phyloP scores from a whole-genome alignment of 805 yeast species.

The Saturnispora dispora region DNA sequence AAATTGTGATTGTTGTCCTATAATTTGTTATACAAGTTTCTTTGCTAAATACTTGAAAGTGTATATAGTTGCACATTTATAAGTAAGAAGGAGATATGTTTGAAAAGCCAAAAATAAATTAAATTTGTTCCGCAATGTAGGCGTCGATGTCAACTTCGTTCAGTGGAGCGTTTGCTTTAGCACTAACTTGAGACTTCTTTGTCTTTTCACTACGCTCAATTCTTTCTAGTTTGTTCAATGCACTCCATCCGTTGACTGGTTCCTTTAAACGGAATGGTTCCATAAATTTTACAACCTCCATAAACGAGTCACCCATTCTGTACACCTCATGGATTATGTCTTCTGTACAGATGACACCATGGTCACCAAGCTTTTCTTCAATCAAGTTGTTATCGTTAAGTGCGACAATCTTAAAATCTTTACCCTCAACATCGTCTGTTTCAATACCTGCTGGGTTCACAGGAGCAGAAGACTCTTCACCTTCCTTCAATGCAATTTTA shows the following conservation, averaged over 20 bases:
- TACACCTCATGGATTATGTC: conserved; percentile 68
- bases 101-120: background rate
- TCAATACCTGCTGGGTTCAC: conserved; percentile 9
- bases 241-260: conserved; percentile 68
- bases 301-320: conserved; percentile 56
- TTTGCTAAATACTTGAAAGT: background rate
- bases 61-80: background rate
- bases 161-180: conserved; percentile 57
- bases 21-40: background rate
- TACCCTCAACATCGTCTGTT: conserved; percentile 10
- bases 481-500: conserved; percentile 19
- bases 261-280: conserved; percentile 61
- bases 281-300: conserved; percentile 49
- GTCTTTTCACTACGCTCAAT: conserved; percentile 47
- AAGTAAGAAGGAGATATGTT: background rate
- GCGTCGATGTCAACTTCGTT: conserved; percentile 66
- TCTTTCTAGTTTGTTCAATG: conserved; percentile 59
- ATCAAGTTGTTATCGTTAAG: conserved; percentile 68
- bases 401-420: conserved; percentile 28
- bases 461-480: conserved; percentile 10
- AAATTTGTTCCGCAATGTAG: conserved; percentile 52
- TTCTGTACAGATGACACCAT: conserved; percentile 70
- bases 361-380: conserved; percentile 62
- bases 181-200: conserved; percentile 38
- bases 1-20: background rate